Evolutionary conservation across 148 eudicot genomes (phyloP).

Genomic region (Pouteria glomerata): DNA sequence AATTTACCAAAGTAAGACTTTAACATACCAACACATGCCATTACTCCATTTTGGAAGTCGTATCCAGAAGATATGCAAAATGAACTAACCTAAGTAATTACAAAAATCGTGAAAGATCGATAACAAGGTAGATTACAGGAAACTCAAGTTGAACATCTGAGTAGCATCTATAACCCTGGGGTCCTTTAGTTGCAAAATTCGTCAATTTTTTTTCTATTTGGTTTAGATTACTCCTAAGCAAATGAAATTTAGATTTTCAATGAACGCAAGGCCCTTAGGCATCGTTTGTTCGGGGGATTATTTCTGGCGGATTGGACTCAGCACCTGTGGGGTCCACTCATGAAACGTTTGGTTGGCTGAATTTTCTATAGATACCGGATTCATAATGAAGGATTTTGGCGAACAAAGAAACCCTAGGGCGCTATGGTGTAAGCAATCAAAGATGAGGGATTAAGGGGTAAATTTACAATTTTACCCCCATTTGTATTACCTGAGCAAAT

Average conservation of each 20-base stretch:
- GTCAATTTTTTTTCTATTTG: not conserved
- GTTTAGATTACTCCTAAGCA: not conserved
- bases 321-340: no score
- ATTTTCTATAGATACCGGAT: no score
- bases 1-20: conserved; percentile 5
- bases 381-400: no score
- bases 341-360: no score
- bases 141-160: not conserved
- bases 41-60: not conserved
- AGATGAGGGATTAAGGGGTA: no score
- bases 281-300: no score
- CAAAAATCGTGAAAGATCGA: not conserved
- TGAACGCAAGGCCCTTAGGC: not conserved
- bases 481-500: no score
- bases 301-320: no score
- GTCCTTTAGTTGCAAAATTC: not conserved
- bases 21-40: not conserved
- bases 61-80: not conserved
- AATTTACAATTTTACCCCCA: no score
- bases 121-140: not conserved
- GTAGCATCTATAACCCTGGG: not conserved
- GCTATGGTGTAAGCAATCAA: no score
- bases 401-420: no score
- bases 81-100: not conserved
- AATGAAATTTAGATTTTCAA: not conserved